A percentile compares a stretch with the other conserved stretches of the same genome.
Conservation (phyloP, 768 basidiomycete species). For the Suillus subalutaceus region DNA sequence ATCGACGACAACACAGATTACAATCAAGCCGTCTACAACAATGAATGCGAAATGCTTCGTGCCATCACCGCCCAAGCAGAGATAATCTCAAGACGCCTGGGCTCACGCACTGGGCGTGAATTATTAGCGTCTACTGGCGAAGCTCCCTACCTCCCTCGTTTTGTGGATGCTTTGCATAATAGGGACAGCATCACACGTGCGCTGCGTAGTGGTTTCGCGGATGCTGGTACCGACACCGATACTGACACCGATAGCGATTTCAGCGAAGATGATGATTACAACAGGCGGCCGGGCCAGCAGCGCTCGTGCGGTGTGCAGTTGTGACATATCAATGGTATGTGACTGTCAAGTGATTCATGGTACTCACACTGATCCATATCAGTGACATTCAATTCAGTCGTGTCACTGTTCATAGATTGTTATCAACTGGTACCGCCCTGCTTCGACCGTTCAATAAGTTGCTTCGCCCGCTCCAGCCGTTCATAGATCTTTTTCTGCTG, state of each 20-base stretch:
- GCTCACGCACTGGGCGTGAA: background rate
- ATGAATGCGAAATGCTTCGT: background rate
- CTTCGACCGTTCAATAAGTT: background rate
- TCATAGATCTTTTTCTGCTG: no score
- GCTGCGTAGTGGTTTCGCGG: background rate
- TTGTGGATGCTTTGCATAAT: background rate
- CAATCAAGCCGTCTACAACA: background rate
- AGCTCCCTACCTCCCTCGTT: background rate
- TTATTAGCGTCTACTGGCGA: background rate
- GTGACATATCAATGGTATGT: background rate
- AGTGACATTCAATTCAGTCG: background rate
- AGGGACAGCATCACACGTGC: background rate
- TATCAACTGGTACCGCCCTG: no score
- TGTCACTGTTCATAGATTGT: no score
- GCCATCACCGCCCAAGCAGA: background rate
- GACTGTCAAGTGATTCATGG: background rate
- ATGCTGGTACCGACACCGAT: background rate
- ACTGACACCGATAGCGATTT: background rate
- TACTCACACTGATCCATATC: background rate
- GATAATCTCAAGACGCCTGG: background rate
- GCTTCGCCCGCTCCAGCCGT: background rate
- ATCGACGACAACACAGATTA: background rate
- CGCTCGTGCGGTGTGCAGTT: background rate
- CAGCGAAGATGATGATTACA: background rate
- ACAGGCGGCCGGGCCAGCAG: accelerated